These are phyloP conservation scores for Nannizziopsis barbatae DNA, from an alignment of 2,329 filamentous ascomycete genomes.

Conservation along the genomic window DNA sequence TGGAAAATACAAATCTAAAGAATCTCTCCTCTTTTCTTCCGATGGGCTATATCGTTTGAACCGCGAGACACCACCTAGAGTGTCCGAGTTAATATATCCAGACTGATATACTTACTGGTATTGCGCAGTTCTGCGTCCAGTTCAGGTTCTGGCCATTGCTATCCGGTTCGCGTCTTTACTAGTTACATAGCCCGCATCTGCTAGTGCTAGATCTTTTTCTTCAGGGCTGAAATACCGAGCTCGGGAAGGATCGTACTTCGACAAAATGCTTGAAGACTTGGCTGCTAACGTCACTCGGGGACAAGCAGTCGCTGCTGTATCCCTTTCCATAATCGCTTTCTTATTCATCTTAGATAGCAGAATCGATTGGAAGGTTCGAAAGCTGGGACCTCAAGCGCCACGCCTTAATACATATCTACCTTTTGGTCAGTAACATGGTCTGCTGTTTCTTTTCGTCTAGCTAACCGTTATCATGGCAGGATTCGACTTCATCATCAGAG, in stretches of 20 bases:
- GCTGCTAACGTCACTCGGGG: background rate
- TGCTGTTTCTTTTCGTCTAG: background rate
- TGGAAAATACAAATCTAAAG: no score
- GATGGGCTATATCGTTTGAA: no score
- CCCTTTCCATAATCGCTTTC: constrained; percentile 1
- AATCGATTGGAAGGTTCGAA: constrained; percentile 19
- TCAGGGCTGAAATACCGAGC: background rate
- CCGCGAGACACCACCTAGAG: no score
- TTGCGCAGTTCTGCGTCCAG: no score
- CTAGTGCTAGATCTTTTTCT: background rate
- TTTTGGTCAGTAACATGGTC: constrained; percentile 22
- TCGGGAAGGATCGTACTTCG: background rate
- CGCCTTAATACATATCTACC: constrained; percentile 27
- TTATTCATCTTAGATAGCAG: background rate
- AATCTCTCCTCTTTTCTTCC: no score
- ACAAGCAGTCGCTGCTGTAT: constrained; percentile 4
- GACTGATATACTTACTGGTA: no score
- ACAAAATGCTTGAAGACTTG: constrained; percentile 13
- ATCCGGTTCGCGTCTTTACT: background rate
- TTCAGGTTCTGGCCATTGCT: no score
- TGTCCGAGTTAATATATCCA: no score
- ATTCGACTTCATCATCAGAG: constrained; percentile 52
- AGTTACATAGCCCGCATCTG: background rate
- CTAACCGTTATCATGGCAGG: constrained; percentile 38
- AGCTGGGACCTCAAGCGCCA: constrained; percentile 29